phyloP scores from a whole-genome alignment of 2,329 filamentous ascomycete species.

The Geosmithia morbida region DNA sequence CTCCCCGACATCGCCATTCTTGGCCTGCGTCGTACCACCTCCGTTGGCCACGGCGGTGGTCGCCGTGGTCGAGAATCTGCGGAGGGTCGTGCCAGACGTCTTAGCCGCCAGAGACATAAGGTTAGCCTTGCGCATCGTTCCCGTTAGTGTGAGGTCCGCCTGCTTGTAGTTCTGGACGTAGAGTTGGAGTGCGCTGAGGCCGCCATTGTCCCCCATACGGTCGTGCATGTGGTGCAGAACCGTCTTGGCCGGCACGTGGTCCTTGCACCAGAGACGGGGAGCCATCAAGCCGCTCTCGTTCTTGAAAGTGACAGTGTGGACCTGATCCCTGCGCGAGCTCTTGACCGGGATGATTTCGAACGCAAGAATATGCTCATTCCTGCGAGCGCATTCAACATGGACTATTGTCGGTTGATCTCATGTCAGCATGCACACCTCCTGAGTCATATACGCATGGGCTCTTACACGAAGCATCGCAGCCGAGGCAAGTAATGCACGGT shows the following conservation, averaged over 20 bases:
- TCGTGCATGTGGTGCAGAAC: slow-evolving; percentile 70
- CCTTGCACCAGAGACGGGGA: slow-evolving; percentile 84
- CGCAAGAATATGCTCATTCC: slow-evolving; percentile 68
- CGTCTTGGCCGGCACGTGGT: slow-evolving; percentile 61
- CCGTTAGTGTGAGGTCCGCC: slow-evolving; percentile 78
- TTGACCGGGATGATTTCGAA: slow-evolving; percentile 89
- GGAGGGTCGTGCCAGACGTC: slow-evolving; percentile 25
- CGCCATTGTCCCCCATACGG: slow-evolving; percentile 51
- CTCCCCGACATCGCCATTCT: slow-evolving; percentile 9
- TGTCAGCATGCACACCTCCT: too few species aligned
- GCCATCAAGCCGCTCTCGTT: slow-evolving; percentile 71
- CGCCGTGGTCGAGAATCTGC: slow-evolving; percentile 41
- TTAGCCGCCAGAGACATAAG: slow-evolving; percentile 54
- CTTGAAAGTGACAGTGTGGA: slow-evolving; percentile 66
- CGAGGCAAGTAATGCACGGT: slow-evolving; percentile 74
- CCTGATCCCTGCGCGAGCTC: slow-evolving; percentile 68
- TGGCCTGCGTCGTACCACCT: slow-evolving; percentile 6
- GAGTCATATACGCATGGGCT: too few species aligned
- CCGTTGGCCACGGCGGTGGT: slow-evolving; percentile 8
- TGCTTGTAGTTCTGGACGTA: slow-evolving; percentile 89
- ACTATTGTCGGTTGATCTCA: too few species aligned
- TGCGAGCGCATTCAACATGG: slow-evolving; percentile 83
- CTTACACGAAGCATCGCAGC: slow-evolving; percentile 44
- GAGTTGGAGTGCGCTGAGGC: slow-evolving; percentile 69
- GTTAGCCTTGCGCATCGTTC: slow-evolving; percentile 85